Base-by-base conservation (phyloP, 2,329 filamentous ascomycete species). In the Diaporthe caulivora region DNA sequence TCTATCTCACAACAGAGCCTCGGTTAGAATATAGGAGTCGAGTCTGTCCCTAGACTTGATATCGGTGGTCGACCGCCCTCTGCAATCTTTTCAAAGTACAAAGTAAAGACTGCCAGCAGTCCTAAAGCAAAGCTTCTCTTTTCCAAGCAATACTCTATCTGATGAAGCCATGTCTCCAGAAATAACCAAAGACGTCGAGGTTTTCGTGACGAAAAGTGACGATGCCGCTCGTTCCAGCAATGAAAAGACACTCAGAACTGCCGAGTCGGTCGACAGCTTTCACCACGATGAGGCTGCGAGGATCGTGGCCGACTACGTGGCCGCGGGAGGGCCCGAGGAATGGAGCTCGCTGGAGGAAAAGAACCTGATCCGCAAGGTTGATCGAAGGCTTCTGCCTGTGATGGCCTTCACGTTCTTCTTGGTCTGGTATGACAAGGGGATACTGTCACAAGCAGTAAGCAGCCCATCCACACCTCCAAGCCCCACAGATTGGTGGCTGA, bases 391-490 rank as follows among this genome's bases (percentile, higher is more conserved):
- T n/a, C n/a, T 67, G 7, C 62, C 62, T 3, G 62, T 67, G 21
- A 5, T 67, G 31, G 47, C 18, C 31, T 53, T 67, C n/a, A 67
- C 62, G 1, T 53, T 40, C n/a, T 53, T 67, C 1, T 21, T 67
- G 47, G 40, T 10, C 3, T 67, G 62, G 62, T 67, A 67, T 18
- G 62, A 67, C 62, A 67, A 67, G 31, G 62, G 62, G 2, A 67
- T 67, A 26, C n/a, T 67, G n/a, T 3, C 62, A 29, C 62, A 67
- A 53, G 62, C 62, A 21, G 62, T 67, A n/a, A 53, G 62, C 3
- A 51, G n/a, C n/a, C n/a, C n/a, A n/a, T n/a, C n/a, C n/a, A n/a
- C n/a, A n/a, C n/a, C n/a, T n/a, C n/a, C 37, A 6, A 13, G 37
- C 37, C 37, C 13, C 37, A 40, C 37, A 40, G 37, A 40, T 13